Evolutionary conservation across 495 filamentous ascomycete species (phyloP).

Genomic region (Penicillium odoratum): DNA sequence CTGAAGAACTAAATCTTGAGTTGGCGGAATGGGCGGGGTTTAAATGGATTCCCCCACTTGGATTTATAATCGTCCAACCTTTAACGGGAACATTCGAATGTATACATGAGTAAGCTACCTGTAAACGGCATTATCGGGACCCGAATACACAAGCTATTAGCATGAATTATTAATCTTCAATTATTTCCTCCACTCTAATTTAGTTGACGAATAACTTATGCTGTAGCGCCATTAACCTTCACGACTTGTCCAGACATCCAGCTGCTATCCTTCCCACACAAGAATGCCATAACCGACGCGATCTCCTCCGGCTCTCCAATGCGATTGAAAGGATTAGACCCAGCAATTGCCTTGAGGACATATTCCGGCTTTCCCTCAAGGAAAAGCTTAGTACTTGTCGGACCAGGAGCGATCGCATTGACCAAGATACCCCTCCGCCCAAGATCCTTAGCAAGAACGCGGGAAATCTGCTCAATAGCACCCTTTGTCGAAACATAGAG

Average conservation of each 20-base stretch:
- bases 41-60: conserved; percentile 14
- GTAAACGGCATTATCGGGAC: neutral
- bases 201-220: neutral
- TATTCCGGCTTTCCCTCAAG: conserved; percentile 60
- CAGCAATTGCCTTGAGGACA: conserved; percentile 52
- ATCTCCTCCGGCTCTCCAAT: conserved; percentile 64
- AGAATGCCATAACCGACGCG: conserved; percentile 55
- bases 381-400: conserved; percentile 68
- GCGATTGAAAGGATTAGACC: conserved; percentile 53
- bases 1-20: neutral
- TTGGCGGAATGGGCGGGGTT: neutral
- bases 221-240: conserved; percentile 57
- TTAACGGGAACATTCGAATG: conserved; percentile 8
- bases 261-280: conserved; percentile 47
- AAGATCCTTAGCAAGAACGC: conserved; percentile 64
- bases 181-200: too few relatives aligned
- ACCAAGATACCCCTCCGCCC: conserved; percentile 60
- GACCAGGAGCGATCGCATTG: conserved; percentile 65
- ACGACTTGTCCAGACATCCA: conserved; percentile 70
- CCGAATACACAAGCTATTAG: neutral
- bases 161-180: neutral
- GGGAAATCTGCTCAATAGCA: conserved; percentile 68
- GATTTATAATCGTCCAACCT: conserved; percentile 25
- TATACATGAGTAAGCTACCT: neutral
- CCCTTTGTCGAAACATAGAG: conserved; percentile 66